Evolutionary conservation across 1,139 yeast species (phyloP), one percentile per base, ranked within the genome.

Genomic region (Yamadazyma mexicana): DNA sequence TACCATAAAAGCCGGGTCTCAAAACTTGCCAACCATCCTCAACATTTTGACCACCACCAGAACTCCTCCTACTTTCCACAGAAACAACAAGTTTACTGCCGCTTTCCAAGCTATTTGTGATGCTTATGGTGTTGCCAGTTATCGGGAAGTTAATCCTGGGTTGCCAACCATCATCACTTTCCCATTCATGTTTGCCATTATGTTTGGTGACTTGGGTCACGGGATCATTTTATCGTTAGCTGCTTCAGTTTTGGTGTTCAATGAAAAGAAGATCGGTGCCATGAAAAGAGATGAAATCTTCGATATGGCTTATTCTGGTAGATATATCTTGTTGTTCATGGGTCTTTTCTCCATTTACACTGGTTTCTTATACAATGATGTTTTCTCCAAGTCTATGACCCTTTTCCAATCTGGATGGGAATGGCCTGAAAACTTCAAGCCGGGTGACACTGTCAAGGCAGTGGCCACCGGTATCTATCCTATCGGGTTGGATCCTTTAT

Each of bases 191-290:
- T 85, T 85, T 64, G 91, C 94, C 26, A 80, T 85, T 50, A 85
- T 85, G 94, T 85, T 85, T 68, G 94, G 94, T 72, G 94, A 85
- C 64, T 62, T 83, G 46, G 94, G 94, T 18, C 94, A 85, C 59
- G 94, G 94, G 3, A 71, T 84, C 47, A 72, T 85, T 42, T 64
- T 85, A 54, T 63, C 78, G 35, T 62, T 81, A 46, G 81, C 83
- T 24, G 89, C 87, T 1, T 58, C 70, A 30, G 56, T 68, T 16
- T 64, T 85, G 49, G 88, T 85, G 6, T 52, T 74, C 39, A 78
- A 80, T 53, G 92, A 85, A 56, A 77, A 71, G 50, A 67, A 70
- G 42, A 69, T 85, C 35, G 77, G 72, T 20, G 68, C 66, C 20
- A 75, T 81, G 77, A 79, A 81, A 54, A 72, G 86, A 53, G 92